A percentile compares a stretch with the other conserved stretches of the same genome.
These are phyloP conservation scores for Cercospora sesami DNA, from an alignment of 2,329 filamentous ascomycete species.

Conservation along the genomic window DNA sequence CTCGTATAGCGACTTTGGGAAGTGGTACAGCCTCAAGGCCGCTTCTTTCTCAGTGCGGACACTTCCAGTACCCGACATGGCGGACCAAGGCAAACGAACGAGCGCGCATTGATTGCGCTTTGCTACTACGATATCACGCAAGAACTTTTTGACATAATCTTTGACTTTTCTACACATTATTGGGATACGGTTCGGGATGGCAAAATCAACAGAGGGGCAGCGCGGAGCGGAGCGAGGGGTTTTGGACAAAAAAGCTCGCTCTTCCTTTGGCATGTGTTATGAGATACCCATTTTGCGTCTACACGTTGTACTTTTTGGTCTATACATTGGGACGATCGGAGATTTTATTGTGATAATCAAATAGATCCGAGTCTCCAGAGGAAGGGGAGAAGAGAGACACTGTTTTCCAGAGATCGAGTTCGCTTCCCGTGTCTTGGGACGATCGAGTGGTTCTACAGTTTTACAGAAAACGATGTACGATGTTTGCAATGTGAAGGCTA, in stretches of 20 bases:
- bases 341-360: background rate
- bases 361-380: background rate
- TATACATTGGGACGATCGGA: background rate
- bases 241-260: slow-evolving; percentile 7
- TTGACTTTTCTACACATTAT: background rate
- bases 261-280: slow-evolving; percentile 19
- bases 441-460: background rate
- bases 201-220: background rate
- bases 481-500: background rate
- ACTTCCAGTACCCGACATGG: slow-evolving; percentile 5
- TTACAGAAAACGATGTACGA: background rate
- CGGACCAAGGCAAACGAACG: slow-evolving; percentile 8
- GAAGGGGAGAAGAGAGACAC: background rate
- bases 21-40: slow-evolving; percentile 10
- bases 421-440: background rate
- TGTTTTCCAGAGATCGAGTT: background rate
- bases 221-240: background rate
- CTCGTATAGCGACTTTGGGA: slow-evolving; percentile 3
- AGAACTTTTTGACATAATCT: background rate
- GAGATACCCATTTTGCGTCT: slow-evolving; percentile 25
- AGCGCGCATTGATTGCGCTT: slow-evolving; percentile 11
- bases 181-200: background rate
- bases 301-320: background rate
- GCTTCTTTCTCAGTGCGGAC: slow-evolving; percentile 5
- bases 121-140: background rate